Evolutionary conservation across 768 basidiomycete species (phyloP).

Genomic region (Trametes cingulata): DNA sequence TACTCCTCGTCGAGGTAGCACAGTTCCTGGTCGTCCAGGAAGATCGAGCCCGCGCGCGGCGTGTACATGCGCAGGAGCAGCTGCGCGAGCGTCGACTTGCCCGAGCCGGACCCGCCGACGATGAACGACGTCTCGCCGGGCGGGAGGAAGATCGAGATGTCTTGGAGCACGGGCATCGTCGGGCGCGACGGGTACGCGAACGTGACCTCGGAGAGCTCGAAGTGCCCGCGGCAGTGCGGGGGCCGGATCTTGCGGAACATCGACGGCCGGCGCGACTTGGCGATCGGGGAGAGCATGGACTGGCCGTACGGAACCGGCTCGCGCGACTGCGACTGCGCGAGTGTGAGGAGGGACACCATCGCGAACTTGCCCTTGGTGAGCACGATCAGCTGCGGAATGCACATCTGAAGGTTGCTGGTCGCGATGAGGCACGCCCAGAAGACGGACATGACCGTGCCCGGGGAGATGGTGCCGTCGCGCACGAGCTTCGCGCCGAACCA

Average conservation of each 20-base stretch:
- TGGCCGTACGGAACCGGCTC: constrained; percentile 31
- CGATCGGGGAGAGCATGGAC: constrained; percentile 17
- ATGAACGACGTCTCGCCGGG: constrained; percentile 76
- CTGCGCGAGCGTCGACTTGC: constrained; percentile 72
- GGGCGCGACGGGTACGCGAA: constrained; percentile 79
- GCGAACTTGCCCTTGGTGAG: constrained; percentile 84
- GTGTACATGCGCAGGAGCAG: constrained; percentile 74
- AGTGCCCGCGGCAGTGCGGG: constrained; percentile 64
- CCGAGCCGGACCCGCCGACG: constrained; percentile 76
- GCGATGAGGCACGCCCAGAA: constrained; percentile 98
- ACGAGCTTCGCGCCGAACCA: constrained; percentile 94
- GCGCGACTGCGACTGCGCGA: constrained; percentile 43
- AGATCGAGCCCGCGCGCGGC: constrained; percentile 62
- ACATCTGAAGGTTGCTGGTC: constrained; percentile 83
- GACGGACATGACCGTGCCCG: constrained; percentile 90
- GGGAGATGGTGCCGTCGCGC: constrained; percentile 61
- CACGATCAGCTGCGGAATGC: constrained; percentile 76
- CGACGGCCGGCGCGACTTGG: constrained; percentile 22
- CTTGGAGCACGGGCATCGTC: constrained; percentile 53
- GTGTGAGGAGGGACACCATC: constrained; percentile 64
- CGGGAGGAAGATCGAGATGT: constrained; percentile 69
- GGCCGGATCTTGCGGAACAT: constrained; percentile 68
- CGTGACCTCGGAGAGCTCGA: constrained; percentile 56
- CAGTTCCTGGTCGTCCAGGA: constrained; percentile 82
- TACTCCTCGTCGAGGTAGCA: constrained; percentile 70